Evolutionary conservation across 352 stramenopile genomes (phyloP).

Genomic region (Phytophthora citricola): DNA sequence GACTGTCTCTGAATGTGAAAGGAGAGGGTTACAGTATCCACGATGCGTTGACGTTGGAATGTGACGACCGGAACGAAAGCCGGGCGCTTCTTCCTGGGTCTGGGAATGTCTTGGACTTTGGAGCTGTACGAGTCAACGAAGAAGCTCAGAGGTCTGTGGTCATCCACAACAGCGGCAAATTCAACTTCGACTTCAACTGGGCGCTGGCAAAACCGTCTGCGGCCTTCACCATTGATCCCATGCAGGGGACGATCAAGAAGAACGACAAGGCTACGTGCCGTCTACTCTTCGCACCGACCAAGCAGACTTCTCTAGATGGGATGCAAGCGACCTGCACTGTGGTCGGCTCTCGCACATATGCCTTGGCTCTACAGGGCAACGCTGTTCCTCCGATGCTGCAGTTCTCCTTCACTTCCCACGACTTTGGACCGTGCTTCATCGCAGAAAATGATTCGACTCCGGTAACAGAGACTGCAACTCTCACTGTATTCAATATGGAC

Average conservation of each 20-base stretch:
- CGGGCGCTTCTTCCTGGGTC: constrained; percentile 33
- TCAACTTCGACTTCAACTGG: constrained; percentile 96
- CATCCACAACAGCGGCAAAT: constrained; percentile 94
- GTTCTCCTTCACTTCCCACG: constrained; percentile 90
- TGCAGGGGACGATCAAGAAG: constrained; percentile 88
- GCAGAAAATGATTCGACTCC: constrained; percentile 70
- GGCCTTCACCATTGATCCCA: constrained; percentile 68
- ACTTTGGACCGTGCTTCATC: constrained; percentile 94
- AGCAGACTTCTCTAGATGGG: constrained; percentile 79
- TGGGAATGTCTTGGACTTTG: constrained; percentile 86
- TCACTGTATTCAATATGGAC: constrained; percentile 92
- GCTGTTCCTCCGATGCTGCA: constrained; percentile 86
- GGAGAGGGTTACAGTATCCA: constrained; percentile 95
- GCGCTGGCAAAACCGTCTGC: constrained; percentile 48
- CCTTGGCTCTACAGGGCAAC: constrained; percentile 71
- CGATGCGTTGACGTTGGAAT: constrained; percentile 61
- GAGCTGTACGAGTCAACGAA: constrained; percentile 88
- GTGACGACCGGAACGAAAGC: constrained; percentile 53
- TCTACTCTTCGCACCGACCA: constrained; percentile 80
- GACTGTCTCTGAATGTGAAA: constrained; percentile 94
- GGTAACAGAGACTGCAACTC: constrained; percentile 55
- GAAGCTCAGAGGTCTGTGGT: constrained; percentile 64
- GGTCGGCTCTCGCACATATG: constrained; percentile 87
- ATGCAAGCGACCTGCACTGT: constrained; percentile 82
- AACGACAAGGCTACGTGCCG: constrained; percentile 82